Evolutionary conservation across 2,329 filamentous ascomycete genomes (phyloP).

Genomic region (Xylariaceae sp.): DNA sequence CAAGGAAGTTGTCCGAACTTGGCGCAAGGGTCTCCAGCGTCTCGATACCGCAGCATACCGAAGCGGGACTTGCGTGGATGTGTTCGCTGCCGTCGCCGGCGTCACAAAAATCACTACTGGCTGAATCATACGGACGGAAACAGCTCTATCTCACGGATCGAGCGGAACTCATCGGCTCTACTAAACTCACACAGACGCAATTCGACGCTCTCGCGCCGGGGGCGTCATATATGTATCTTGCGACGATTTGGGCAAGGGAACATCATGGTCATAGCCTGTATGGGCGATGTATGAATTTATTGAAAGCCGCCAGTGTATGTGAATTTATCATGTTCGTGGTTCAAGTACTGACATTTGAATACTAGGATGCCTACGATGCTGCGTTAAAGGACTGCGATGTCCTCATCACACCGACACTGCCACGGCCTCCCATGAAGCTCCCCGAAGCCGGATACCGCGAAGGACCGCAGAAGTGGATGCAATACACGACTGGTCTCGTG

Average conservation of each 20-base stretch:
- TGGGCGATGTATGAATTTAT: constrained; percentile 25
- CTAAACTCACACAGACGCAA: constrained; percentile 25
- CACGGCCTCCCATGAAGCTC: constrained; percentile 19
- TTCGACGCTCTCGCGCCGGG: constrained; percentile 28
- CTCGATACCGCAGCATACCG: constrained; percentile 30
- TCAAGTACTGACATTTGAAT: not conserved
- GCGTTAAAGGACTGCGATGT: constrained; percentile 26
- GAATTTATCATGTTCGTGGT: not conserved
- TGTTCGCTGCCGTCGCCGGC: not conserved
- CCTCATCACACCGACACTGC: constrained; percentile 29
- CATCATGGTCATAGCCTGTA: constrained; percentile 24
- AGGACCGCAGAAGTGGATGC: constrained; percentile 18
- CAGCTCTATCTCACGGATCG: constrained; percentile 26
- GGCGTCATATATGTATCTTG: constrained; percentile 24
- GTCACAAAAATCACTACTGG: constrained; percentile 20
- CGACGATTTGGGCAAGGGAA: constrained; percentile 25
- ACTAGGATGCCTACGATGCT: constrained; percentile 26
- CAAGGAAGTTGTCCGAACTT: constrained; percentile 22
- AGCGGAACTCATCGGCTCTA: constrained; percentile 19
- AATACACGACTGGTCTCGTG: constrained; percentile 12
- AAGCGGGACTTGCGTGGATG: constrained; percentile 22
- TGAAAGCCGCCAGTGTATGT: constrained; percentile 22
- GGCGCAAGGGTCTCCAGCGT: constrained; percentile 28
- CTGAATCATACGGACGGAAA: constrained; percentile 23
- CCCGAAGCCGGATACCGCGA: constrained; percentile 16